phyloP scores from a whole-genome alignment of 495 filamentous ascomycete species.

The Penicillium roqueforti region DNA sequence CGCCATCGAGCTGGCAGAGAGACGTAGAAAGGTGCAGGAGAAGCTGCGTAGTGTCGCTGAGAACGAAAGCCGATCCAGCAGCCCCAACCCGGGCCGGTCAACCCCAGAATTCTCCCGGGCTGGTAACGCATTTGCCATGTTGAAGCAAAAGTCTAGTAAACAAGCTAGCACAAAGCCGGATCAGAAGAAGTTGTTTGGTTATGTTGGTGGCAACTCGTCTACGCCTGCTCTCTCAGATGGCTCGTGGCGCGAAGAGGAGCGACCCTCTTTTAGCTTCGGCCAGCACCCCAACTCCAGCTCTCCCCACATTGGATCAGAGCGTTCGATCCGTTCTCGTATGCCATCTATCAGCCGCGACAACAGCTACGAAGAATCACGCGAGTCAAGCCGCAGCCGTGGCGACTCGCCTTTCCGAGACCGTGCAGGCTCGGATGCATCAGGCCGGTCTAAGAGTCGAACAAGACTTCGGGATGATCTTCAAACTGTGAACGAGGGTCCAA shows the following conservation, averaged over 20 bases:
- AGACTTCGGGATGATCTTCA: conserved; percentile 45
- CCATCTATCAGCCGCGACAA: conserved; percentile 29
- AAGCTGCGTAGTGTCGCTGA: conserved; percentile 71
- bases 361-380: conserved; percentile 39
- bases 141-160: conserved; percentile 64
- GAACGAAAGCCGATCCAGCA: conserved; percentile 56
- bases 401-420: conserved; percentile 42
- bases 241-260: conserved; percentile 44
- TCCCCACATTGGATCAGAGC: conserved; percentile 36
- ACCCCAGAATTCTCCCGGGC: conserved; percentile 42
- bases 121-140: conserved; percentile 61
- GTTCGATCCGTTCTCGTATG: conserved; percentile 32
- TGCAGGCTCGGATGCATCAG: conserved; percentile 58
- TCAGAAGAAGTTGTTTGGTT: conserved; percentile 65
- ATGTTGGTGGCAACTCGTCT: conserved; percentile 55
- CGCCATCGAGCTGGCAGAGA: conserved; percentile 70
- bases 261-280: conserved; percentile 31
- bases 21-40: conserved; percentile 74
- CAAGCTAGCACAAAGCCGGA: conserved; percentile 56
- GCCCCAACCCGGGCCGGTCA: conserved; percentile 42
- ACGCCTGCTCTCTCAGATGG: conserved; percentile 47
- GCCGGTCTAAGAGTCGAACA: conserved; percentile 53
- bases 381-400: conserved; percentile 40
- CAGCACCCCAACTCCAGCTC: conserved; percentile 43
- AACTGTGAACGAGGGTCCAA: conserved; percentile 34